Evolutionary conservation across 179 eudicot species (phyloP).

Genomic region (Spinacia oleracea): DNA sequence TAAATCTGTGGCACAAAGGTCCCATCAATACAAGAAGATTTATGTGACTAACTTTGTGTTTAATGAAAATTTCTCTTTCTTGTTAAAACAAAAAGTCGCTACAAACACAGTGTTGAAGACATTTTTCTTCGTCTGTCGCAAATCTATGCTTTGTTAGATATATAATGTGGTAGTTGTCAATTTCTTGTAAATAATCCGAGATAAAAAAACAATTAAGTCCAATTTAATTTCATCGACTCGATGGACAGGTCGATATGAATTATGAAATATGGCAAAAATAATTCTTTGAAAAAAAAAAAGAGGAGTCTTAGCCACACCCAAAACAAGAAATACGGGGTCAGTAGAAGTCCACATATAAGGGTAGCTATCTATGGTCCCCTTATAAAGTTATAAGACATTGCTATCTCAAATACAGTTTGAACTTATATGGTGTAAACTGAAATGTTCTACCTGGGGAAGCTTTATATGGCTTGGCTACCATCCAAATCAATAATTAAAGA

Average conservation of each 20-base stretch:
- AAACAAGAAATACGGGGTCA: background rate
- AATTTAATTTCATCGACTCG: too few species aligned
- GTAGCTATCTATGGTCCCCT: constrained; percentile 16
- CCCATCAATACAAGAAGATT: background rate
- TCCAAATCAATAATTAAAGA: background rate
- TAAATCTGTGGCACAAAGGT: background rate
- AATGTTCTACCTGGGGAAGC: constrained; percentile 35
- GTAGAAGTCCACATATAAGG: background rate
- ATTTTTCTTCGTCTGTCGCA: too few species aligned
- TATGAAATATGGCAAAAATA: background rate
- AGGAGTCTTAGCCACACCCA: background rate
- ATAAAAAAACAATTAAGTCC: too few species aligned
- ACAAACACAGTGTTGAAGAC: too few species aligned
- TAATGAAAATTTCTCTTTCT: too few species aligned
- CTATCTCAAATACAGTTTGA: background rate
- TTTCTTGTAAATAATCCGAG: too few species aligned
- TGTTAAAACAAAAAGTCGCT: too few species aligned
- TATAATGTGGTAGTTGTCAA: too few species aligned
- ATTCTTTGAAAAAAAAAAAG: background rate
- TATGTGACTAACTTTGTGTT: too few species aligned
- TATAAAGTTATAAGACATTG: background rate
- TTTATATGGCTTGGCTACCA: constrained; percentile 16
- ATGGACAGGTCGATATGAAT: background rate
- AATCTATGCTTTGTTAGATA: too few species aligned
- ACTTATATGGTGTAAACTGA: constrained; percentile 20